These are phyloP conservation scores for Aphanoascus verrucosus DNA, from an alignment of 2,329 filamentous ascomycete genomes.

Conservation along the genomic window DNA sequence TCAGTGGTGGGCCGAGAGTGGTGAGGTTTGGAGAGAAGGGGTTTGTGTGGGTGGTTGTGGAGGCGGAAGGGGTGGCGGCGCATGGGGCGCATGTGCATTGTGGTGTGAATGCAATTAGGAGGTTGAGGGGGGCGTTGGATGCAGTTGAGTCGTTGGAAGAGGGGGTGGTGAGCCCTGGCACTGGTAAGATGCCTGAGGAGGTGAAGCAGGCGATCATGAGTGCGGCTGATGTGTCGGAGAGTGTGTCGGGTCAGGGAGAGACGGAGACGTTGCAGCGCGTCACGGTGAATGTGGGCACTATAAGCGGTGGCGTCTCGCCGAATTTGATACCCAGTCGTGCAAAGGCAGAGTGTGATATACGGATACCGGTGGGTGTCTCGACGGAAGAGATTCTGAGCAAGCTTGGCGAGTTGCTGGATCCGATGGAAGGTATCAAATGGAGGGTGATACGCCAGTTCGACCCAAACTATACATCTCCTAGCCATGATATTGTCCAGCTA, in stretches of 20 bases:
- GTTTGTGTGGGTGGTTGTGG: slow-evolving; percentile 13
- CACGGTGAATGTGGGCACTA: slow-evolving; percentile 13
- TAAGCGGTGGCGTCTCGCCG: slow-evolving; percentile 12
- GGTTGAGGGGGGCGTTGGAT: slow-evolving; percentile 12
- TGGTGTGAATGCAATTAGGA: slow-evolving; percentile 12
- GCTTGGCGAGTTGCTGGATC: slow-evolving; percentile 6
- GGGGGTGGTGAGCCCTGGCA: background rate
- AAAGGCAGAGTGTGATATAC: slow-evolving; percentile 12
- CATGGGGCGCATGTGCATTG: slow-evolving; percentile 13
- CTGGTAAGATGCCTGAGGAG: slow-evolving; percentile 3
- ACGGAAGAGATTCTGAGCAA: background rate
- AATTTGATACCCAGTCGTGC: slow-evolving; percentile 12
- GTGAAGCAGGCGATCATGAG: slow-evolving; percentile 7
- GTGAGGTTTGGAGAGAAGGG: slow-evolving; percentile 15
- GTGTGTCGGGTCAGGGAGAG: slow-evolving; percentile 9
- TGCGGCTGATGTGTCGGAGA: slow-evolving; percentile 10
- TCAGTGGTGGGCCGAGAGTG: slow-evolving; percentile 6
- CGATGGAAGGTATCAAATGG: slow-evolving; percentile 12
- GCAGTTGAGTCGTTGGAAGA: slow-evolving; percentile 10
- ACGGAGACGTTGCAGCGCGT: slow-evolving; percentile 9
- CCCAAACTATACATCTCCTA: slow-evolving; percentile 13
- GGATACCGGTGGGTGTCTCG: slow-evolving; percentile 11
- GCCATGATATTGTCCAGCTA: slow-evolving; percentile 10
- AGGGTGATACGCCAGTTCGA: slow-evolving; percentile 8
- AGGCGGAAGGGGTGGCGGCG: slow-evolving; percentile 11